Base-by-base conservation (phyloP, 2,329 filamentous ascomycete species). In the Neophaeococcomyces mojaviensis region DNA sequence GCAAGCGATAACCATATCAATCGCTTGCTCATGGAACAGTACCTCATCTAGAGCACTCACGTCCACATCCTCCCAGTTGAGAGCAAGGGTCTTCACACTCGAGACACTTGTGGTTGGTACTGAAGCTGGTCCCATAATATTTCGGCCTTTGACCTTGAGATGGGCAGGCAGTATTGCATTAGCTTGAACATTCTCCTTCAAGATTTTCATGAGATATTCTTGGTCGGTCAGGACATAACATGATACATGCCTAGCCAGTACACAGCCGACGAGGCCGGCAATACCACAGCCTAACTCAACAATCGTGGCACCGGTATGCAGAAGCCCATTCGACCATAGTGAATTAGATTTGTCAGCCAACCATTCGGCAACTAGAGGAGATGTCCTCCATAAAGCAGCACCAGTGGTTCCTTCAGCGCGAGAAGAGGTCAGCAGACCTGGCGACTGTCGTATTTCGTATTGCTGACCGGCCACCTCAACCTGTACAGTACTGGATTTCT, bases 301-400 rank as follows among this genome's bases (percentile, higher is more conserved):
- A 16, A 89, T 71, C 4, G 70, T 70, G 4, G 84, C 81, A 2
- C 68, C 56, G 0, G 69, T 49, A 19, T 69, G 64, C 6, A 90
- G 70, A 41, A 82, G 58, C 37, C 66, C 67, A 46, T 66, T 57
- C 31, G 66, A 62, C 66, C 82, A 80, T 39, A 96, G 72, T 1
- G 79, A 63, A 61, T 88, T 88, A 24, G 64, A 60, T 2, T 74
- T 64, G 3, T 74, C 73, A 28, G 80, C 72, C 41, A 97, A 74
- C 88, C 88, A 97, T 53, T 79, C 71, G 18, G 89, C 86, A 59
- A 97, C 81, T 36, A 81, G 71, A 7, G 89, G 88, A 0, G 88
- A 90, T 55, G 95, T 84, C 64, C 86, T 88, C 92, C 92, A 98
- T 7, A 97, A 72, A 15, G 95, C 88, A 84, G 84, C 84, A 37